Conservation (phyloP, 345 rosid genomes). For the Aethionema arabicum region DNA sequence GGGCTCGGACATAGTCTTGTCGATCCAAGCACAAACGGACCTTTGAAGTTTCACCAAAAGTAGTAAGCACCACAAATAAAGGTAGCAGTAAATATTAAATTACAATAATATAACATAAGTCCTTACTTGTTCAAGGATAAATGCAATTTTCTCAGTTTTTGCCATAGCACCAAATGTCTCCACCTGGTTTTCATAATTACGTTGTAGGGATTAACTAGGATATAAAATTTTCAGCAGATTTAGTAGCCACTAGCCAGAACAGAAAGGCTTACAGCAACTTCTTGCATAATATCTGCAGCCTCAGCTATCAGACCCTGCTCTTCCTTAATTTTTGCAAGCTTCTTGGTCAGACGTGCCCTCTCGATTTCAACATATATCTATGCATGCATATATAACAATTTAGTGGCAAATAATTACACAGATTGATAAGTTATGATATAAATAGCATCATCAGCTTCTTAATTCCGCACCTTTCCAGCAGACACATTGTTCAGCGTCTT, state of each 20-base stretch:
- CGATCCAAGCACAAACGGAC: constrained; percentile 96
- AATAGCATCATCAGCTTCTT: constrained; percentile 9
- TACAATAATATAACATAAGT: constrained; percentile 1
- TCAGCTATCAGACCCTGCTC: constrained; percentile 90
- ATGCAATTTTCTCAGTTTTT: constrained; percentile 96
- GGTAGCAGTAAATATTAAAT: neutral
- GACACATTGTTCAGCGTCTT: constrained; percentile 80
- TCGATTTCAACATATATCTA: constrained; percentile 98
- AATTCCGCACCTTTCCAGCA: constrained; percentile 79
- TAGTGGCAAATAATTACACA: neutral
- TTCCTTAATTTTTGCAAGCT: constrained; percentile 97
- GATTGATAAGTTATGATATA: neutral
- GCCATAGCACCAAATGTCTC: constrained; percentile 99
- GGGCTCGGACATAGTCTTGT: constrained; percentile 93
- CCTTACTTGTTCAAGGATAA: constrained; percentile 93
- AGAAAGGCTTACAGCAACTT: constrained; percentile 76
- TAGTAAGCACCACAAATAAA: constrained; percentile 11
- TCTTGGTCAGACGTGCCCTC: constrained; percentile 90
- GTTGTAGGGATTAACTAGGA: constrained; percentile 19
- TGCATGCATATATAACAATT: neutral
- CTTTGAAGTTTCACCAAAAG: constrained; percentile 42
- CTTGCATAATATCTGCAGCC: constrained; percentile 99
- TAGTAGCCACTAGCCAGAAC: constrained; percentile 10
- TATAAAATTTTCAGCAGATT: neutral
- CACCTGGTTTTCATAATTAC: constrained; percentile 51